Conservation (phyloP, 208 protist species). For the Leishmania tarentolae region DNA sequence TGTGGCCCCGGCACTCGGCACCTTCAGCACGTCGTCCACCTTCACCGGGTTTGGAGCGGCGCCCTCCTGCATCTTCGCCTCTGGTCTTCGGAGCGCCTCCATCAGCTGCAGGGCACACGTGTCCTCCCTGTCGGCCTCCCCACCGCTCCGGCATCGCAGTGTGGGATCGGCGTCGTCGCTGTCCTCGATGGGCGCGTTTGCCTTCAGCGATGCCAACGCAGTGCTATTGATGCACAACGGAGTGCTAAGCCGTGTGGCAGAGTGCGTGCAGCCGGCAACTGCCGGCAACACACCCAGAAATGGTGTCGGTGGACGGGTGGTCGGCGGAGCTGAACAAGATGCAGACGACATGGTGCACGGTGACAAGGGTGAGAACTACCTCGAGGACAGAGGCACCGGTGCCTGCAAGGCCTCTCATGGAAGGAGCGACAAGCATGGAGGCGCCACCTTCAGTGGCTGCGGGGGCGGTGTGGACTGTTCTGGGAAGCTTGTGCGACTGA, state of each 20-base stretch:
- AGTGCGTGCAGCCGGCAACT: neutral
- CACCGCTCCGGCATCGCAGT: slow-evolving; percentile 4
- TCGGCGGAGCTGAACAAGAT: neutral
- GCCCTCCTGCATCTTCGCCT: neutral
- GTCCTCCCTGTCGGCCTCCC: slow-evolving; percentile 11
- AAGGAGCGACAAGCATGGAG: neutral
- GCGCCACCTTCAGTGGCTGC: neutral
- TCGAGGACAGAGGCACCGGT: neutral
- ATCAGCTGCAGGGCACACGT: neutral
- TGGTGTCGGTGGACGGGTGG: neutral
- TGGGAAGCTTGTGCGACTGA: slow-evolving; percentile 1
- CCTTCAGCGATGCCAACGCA: slow-evolving; percentile 16
- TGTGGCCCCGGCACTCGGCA: neutral
- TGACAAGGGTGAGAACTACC: neutral
- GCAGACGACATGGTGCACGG: neutral
- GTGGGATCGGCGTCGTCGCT: slow-evolving; percentile 8
- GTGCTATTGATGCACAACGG: slow-evolving; percentile 23
- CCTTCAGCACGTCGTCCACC: neutral
- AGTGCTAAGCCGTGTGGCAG: neutral
- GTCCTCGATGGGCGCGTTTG: slow-evolving; percentile 31
- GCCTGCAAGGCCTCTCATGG: neutral
- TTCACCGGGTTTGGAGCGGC: neutral
- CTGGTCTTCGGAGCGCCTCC: neutral
- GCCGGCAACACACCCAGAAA: neutral
- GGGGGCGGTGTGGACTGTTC: neutral